Evolutionary conservation across 495 filamentous ascomycete species (phyloP), one percentile per base, ranked within the genome.

Genomic region (Amniculicola lignicola): DNA sequence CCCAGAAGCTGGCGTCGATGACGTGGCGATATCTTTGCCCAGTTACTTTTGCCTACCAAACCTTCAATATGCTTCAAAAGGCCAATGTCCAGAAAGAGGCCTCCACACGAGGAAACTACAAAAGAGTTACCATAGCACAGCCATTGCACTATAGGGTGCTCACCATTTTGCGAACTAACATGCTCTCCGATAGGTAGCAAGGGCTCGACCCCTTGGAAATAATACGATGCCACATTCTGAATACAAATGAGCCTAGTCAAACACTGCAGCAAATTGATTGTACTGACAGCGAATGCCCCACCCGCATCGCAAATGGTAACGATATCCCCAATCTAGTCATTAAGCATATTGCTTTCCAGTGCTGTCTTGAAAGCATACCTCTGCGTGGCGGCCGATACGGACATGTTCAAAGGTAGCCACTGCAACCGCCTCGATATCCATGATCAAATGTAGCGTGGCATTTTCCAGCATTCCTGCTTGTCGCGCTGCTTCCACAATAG

Each of bases 271-370:
- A n/a, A n/a, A n/a, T n/a, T n/a, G n/a, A 9, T 4, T 25, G 9
- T 3, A 47, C 54, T 52, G 41, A 57, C 54, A 9, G 54, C 54
- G 3, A 49, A 54, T 24, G 49, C 54, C 10, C 54, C 54, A 7
- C 54, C 54, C 6, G 54, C 54, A 23, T 57, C 54, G 49, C 54
- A 57, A n/a, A 57, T 44, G 12, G 33, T 35, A 41, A 57, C 25
- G n/a, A 39, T 41, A 57, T 57, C 54, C 12, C 31, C 18, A n/a
- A 21, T 14, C 47, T 47, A 25, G 3, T 33, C 29, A n/a, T 7
- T 33, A 33, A n/a, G n/a, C n/a, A n/a, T n/a, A n/a, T n/a, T n/a
- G n/a, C n/a, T n/a, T n/a, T n/a, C n/a, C n/a, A n/a, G n/a, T 6
- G 6, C 5, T 6, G 14, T 15, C 6, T 4, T 39, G 6, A 4